Conservation (phyloP, 306 rosid species). For the Luffa aegyptiaca region DNA sequence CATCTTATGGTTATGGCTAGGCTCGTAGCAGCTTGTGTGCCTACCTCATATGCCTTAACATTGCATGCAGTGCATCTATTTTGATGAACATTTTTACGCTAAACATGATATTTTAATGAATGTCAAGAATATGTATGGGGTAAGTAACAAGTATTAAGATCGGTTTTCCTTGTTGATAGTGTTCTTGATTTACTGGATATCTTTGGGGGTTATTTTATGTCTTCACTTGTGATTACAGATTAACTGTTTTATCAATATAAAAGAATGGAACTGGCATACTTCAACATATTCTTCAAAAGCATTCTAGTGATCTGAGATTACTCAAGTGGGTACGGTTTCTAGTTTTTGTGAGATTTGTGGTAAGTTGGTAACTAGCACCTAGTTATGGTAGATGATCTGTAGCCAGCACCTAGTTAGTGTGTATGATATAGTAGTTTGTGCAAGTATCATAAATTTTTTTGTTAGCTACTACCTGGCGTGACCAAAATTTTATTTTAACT, state of each 20-base stretch:
- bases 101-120: not conserved
- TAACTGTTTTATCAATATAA: not conserved
- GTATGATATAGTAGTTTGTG: not conserved
- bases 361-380: not conserved
- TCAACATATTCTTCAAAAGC: not conserved
- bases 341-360: not conserved
- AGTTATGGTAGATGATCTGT: too few species aligned
- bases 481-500: not conserved
- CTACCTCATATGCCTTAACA: not conserved
- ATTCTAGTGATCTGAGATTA: not conserved
- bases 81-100: not conserved
- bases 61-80: not conserved
- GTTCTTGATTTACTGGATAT: not conserved
- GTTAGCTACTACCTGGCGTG: not conserved
- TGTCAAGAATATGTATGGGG: not conserved
- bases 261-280: not conserved
- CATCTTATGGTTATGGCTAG: not conserved
- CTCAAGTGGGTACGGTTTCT: not conserved
- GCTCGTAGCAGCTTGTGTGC: not conserved
- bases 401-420: not conserved
- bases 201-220: not conserved
- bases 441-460: not conserved
- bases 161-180: not conserved
- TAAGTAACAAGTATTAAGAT: not conserved
- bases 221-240: not conserved